Evolutionary conservation across 2,329 filamentous ascomycete species (phyloP).

Genomic region (Sarocladium oryzae): DNA sequence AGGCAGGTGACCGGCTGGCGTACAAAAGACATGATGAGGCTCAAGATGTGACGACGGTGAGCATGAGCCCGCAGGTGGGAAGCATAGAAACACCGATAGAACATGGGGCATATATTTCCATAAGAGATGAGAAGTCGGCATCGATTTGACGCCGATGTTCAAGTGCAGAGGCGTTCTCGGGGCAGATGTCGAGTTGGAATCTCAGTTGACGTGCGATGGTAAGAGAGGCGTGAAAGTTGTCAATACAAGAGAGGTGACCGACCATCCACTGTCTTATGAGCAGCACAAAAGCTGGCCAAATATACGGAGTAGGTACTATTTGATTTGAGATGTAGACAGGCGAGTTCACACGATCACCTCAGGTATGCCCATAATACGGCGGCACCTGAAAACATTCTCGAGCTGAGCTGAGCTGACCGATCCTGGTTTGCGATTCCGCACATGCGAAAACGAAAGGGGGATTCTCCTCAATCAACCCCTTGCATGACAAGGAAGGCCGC

Average conservation of each 20-base stretch:
- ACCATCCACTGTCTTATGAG: not conserved
- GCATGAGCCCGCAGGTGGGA: no score
- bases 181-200: not conserved
- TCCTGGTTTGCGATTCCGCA: no score
- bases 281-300: no score
- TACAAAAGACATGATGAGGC: not conserved
- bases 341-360: no score
- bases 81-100: slow-evolving; percentile 11
- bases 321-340: no score
- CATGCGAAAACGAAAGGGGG: no score
- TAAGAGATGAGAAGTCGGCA: not conserved
- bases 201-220: not conserved
- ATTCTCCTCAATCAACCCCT: no score
- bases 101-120: not conserved
- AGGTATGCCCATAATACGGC: no score
- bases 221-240: not conserved
- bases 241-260: not conserved
- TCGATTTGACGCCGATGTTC: not conserved
- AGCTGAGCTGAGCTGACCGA: no score
- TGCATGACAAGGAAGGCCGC: no score
- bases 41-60: not conserved
- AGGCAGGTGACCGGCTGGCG: not conserved
- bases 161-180: not conserved
- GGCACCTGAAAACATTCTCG: no score
- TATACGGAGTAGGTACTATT: no score